Evolutionary conservation across 2,329 filamentous ascomycete genomes (phyloP).

Genomic region (Verticillium nonalfalfae): DNA sequence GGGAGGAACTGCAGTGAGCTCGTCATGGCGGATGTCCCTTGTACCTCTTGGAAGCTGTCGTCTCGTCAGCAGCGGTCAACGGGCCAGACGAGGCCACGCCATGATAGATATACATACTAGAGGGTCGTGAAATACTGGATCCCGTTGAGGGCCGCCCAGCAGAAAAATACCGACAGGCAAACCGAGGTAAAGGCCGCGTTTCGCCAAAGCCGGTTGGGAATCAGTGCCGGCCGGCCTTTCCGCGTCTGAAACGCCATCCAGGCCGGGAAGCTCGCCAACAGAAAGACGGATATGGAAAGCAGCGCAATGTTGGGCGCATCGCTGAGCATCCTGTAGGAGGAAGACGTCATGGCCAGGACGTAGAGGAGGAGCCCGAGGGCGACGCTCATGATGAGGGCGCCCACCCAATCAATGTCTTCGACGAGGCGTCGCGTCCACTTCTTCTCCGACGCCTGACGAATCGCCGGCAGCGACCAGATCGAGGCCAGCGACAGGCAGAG

Average conservation of each 20-base stretch:
- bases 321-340: constrained; percentile 15
- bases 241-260: constrained; percentile 48
- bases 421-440: constrained; percentile 18
- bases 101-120: constrained; percentile 23
- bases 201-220: constrained; percentile 54
- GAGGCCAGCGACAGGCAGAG: constrained; percentile 25
- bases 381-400: constrained; percentile 35
- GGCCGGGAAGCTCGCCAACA: constrained; percentile 42
- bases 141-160: constrained; percentile 37
- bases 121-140: constrained; percentile 42
- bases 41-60: constrained; percentile 37
- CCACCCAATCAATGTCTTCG: constrained; percentile 47
- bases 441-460: constrained; percentile 14
- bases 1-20: constrained; percentile 42
- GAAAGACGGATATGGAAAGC: constrained; percentile 31
- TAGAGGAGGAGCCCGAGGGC: constrained; percentile 44
- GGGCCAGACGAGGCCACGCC: neutral
- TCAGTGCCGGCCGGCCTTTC: constrained; percentile 42
- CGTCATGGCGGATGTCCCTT: constrained; percentile 35
- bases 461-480: constrained; percentile 27
- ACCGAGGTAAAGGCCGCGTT: constrained; percentile 48
- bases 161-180: constrained; percentile 43
- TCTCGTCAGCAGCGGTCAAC: constrained; percentile 15
- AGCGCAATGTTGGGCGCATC: constrained; percentile 34
- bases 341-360: constrained; percentile 38